Conservation (phyloP, 148 eudicot species). For the Beta vulgaris region DNA sequence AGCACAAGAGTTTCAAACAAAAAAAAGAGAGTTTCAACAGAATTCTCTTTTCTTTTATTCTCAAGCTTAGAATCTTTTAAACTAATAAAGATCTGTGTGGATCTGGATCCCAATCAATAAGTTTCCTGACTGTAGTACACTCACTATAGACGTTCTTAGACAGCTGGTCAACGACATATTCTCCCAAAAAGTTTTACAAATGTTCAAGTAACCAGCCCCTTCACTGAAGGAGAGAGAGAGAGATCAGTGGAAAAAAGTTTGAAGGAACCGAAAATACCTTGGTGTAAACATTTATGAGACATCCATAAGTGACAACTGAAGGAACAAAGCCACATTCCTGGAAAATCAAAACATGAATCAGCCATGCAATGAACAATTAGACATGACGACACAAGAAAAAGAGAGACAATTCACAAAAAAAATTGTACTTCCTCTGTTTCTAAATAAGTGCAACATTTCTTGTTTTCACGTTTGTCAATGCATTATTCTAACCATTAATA, state of each 20-base stretch:
- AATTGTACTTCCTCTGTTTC: too few species aligned
- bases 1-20: too few species aligned
- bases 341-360: constrained; percentile 14
- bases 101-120: too few species aligned
- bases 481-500: too few species aligned
- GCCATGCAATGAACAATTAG: not conserved
- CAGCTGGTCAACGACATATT: too few species aligned
- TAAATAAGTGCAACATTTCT: too few species aligned
- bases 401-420: not conserved
- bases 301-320: constrained; percentile 79
- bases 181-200: not conserved
- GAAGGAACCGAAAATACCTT: constrained; percentile 50
- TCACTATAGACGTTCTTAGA: not conserved
- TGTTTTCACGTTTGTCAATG: too few species aligned
- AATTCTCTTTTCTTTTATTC: not conserved
- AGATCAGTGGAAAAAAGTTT: not conserved
- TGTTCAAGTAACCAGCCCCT: too few species aligned
- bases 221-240: not conserved
- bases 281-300: constrained; percentile 82
- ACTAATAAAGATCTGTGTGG: too few species aligned
- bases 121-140: not conserved
- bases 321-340: constrained; percentile 94
- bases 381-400: not conserved
- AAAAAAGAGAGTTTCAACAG: too few species aligned
- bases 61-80: not conserved